Evolutionary conservation across 257 asterid species (phyloP), one percentile per base, ranked within the genome.

Genomic region (Ajuga chamaepitys): DNA sequence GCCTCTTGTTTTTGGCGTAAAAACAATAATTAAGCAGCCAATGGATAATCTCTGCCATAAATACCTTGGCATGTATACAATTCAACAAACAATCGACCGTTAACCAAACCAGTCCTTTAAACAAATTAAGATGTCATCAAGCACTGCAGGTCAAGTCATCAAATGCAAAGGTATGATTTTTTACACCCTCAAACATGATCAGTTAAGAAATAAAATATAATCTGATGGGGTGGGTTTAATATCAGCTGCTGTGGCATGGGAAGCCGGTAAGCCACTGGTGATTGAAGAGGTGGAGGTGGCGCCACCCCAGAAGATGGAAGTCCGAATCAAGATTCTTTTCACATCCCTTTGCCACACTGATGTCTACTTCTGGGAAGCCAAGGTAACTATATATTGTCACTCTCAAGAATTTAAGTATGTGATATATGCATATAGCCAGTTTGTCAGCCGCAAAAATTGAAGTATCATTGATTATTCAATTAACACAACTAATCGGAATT

Each of bases 281-380:
- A 87, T 85, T 0, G 92, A 87, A 40, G 86, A 79, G 64, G 88
- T 87, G 58, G 88, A 87, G 70, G 95, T 87, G 58, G 92, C 92
- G 47, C 95, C 95, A 56, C 95, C 91, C 28, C 95, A 80, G 83
- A 76, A 79, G 71, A 78, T 76, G 91, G 95, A 86, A 50, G 95
- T 86, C 66, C 85, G 95, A 8, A 10, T 87, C 30, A 87, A 81
- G 89, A 85, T 87, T 69, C 80, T 81, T 4, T 87, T 62, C 71
- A 85, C 95, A 60, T 85, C 95, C 1, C 89, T 87, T 45, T 87
- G 95, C 76, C 92, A 79, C 63, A 87, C 95, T 60, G 95, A 87
- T 74, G 77, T 87, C 40, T 87, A 82, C 77, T 87, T 84, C 61
- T 85, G 95, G 95, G 95, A 87, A 83, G 95, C 95, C 40, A 81